Evolutionary conservation across 73 alveolate species (phyloP).

Genomic region (Tetrahymena elliotti): DNA sequence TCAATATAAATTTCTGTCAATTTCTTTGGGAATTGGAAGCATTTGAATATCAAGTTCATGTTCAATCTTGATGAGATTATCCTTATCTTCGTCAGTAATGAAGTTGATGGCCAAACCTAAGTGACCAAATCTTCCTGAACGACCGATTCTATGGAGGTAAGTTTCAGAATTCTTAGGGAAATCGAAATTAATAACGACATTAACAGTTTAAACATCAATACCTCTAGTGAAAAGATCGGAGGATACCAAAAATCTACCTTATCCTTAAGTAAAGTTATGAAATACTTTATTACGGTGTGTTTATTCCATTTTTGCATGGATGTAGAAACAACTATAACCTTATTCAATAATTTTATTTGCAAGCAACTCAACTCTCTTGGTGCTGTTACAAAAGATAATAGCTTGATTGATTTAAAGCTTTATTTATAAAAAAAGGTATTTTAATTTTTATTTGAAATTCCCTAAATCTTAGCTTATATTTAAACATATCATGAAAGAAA

Average conservation of each 20-base stretch:
- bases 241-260: constrained; percentile 67
- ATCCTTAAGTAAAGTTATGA: constrained; percentile 89
- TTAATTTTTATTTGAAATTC: neutral
- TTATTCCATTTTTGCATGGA: constrained; percentile 41
- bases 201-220: constrained; percentile 93
- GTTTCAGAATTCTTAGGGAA: constrained; percentile 97
- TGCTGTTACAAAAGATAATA: constrained; percentile 87
- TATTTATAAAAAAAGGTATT: neutral
- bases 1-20: constrained; percentile 91
- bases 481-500: neutral
- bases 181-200: constrained; percentile 95
- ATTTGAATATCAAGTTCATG: constrained; percentile 95
- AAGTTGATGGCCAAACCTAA: constrained; percentile 78
- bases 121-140: constrained; percentile 96
- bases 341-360: constrained; percentile 82
- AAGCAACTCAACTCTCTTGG: constrained; percentile 91
- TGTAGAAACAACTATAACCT: constrained; percentile 65
- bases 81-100: constrained; percentile 83
- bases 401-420: constrained; percentile 87
- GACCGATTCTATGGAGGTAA: constrained; percentile 96
- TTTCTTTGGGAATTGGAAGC: constrained; percentile 96
- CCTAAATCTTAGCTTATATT: neutral
- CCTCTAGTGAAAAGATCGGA: constrained; percentile 98
- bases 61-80: constrained; percentile 67
- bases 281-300: constrained; percentile 82